Base-by-base conservation (phyloP, 2,329 filamentous ascomycete genomes). In the Metarhizium brunneum region DNA sequence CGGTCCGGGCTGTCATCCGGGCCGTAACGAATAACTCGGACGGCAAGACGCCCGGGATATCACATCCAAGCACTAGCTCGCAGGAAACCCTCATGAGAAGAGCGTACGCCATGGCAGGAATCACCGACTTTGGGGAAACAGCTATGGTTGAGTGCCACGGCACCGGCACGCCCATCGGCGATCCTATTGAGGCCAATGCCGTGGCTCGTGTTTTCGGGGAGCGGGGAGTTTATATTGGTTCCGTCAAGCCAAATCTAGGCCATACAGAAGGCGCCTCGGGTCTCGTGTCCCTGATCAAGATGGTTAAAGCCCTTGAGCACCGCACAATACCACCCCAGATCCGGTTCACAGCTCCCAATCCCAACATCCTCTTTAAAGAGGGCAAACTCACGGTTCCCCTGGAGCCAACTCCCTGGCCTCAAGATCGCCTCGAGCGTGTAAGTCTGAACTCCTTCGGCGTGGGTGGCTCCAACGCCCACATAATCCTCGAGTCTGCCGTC, bases 201-300 rank as follows among this genome's bases (percentile, higher is more conserved):
- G 64, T 76, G 13, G 59, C 60, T 0, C 58, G 56, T 1, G 62
- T 68, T 1, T 72, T 70, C 58, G 64, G 62, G 0, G 52, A 61
- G 1, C 13, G 2, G 6, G 43, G 43, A 54, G 58, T 59, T 30
- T 0, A 43, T 51, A 50, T 32, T 45, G 11, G 14, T 6, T 16
- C 7, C 8, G 65, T 73, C 30, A 73, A 75, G 58, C 63, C 69
- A 5, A 71, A 73, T 47, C 55, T 75, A 14, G 77, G 77, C 0
- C 78, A 81, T 57, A 61, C 63, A 0, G 77, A 78, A 59, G 71
- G 68, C 0, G 73, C 75, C 0, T 69, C 71, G 1, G 77, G 75
- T 0, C 51, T 78, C 13, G 67, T 69, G 0, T 56, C 77, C 1
- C 74, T 78, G 56, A 63, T 70, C 6, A 60, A 60, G 1, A 65